Evolutionary conservation across 768 basidiomycete genomes (phyloP).

Genomic region (Mycena rebaudengoi): DNA sequence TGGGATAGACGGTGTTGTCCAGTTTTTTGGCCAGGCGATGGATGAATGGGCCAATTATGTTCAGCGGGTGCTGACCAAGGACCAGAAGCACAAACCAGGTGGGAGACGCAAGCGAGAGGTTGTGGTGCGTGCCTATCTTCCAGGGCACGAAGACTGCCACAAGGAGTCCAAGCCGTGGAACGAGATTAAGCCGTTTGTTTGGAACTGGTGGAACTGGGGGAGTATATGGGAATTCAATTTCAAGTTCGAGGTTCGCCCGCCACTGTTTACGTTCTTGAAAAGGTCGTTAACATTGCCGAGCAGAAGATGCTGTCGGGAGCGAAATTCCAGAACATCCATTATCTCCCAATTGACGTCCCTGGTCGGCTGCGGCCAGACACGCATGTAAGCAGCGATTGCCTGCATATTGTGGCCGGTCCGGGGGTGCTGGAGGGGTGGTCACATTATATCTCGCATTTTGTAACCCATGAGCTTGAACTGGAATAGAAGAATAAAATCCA

Average conservation of each 20-base stretch:
- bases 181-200: constrained; percentile 50
- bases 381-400: constrained; percentile 53
- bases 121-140: constrained; percentile 66
- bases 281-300: constrained; percentile 11
- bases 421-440: constrained; percentile 61
- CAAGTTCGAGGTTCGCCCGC: constrained; percentile 66
- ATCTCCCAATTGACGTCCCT: constrained; percentile 67
- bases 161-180: constrained; percentile 54
- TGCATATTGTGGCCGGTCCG: constrained; percentile 57
- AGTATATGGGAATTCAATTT: constrained; percentile 65
- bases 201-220: constrained; percentile 73
- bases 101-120: constrained; percentile 51
- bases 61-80: constrained; percentile 52
- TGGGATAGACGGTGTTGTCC: constrained; percentile 62
- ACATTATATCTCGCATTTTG: constrained; percentile 58
- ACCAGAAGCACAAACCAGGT: constrained; percentile 31
- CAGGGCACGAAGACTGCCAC: constrained; percentile 75
- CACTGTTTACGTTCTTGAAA: not conserved
- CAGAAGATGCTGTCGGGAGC: constrained; percentile 52
- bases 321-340: constrained; percentile 64
- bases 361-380: constrained; percentile 71
- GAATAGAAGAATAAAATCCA: not conserved
- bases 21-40: constrained; percentile 69
- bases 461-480: constrained; percentile 40
- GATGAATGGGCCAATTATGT: constrained; percentile 60